Base-by-base conservation (phyloP, 805 yeast species). In the Saccharomyces mikatae region DNA sequence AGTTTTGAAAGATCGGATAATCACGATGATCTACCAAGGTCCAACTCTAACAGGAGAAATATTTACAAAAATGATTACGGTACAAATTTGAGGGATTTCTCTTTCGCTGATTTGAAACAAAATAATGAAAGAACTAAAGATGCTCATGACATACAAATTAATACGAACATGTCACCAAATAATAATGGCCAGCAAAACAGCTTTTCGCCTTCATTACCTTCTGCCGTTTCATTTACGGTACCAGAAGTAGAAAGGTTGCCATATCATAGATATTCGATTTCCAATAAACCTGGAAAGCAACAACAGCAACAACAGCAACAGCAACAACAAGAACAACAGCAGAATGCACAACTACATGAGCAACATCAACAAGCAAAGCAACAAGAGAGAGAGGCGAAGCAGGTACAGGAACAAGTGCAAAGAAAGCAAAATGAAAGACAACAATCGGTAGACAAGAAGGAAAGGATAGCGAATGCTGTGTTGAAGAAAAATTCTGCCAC, bases 261-360 rank as follows among this genome's bases (percentile, higher is more conserved):
- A 1, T 70, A 66, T 50, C 82, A 81, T 59, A 68, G 86, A 54
- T 82, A 83, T n/a, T 80, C 84, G 1, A 80, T 81, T 51, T 76
- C 81, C 48, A 77, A 81, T 1, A 71, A 78, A 57, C 81, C 84
- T 1, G 41, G 44, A 31, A 17, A 54, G 51, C 31, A 59, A 54
- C 6, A 51, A 46, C 46, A 29, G 50, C 30, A 41, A 32, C 60
- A 50, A 52, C 49, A 47, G 30, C 55, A 47, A 53, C 58, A 52
- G 56, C 49, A 26, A 28, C 36, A 21, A n/a, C 32, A 28, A 26
- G 17, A 24, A 32, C 49, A 21, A n/a, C 26, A 47, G 32, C 29
- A 41, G 32, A 41, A 31, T 17, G 24, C n/a, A 21, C 44, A 47
- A 46, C 27, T 14, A n/a, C n/a, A 26, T 24, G 17, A 21, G 14